Conservation (phyloP, 1,284 basidiomycete species). For the Ustilago cynodontis region DNA sequence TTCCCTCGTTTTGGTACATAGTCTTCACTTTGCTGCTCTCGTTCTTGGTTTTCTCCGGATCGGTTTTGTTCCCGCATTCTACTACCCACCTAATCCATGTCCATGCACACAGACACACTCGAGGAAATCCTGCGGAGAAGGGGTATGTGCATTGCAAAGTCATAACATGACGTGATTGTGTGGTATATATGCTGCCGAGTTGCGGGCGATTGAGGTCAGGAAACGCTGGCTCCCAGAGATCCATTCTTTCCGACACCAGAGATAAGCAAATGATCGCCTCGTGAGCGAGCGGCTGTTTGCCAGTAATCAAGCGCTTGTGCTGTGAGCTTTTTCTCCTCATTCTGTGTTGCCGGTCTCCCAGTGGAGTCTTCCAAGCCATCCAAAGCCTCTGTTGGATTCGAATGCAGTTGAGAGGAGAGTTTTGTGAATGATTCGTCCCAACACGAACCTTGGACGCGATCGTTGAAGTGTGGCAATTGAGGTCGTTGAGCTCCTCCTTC, state of each 20-base stretch:
- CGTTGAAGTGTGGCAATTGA: conserved; percentile 35
- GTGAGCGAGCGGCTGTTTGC: conserved; percentile 29
- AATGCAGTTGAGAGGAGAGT: neutral
- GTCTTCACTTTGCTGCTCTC: neutral
- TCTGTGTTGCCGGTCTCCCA: neutral
- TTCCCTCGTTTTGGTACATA: neutral
- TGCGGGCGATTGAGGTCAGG: neutral
- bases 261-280: conserved; percentile 47
- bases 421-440: conserved; percentile 27
- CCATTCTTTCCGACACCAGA: conserved; percentile 45
- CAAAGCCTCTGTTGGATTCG: neutral
- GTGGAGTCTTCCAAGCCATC: neutral
- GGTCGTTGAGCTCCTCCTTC: conserved; percentile 9
- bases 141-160: conserved; percentile 1
- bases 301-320: conserved; percentile 22
- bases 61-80: conserved; percentile 1
- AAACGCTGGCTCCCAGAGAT: conserved; percentile 20
- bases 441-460: conserved; percentile 30
- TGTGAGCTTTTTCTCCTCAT: neutral
- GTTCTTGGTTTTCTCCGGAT: neutral
- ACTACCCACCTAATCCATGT: conserved; percentile 7
- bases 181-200: neutral
- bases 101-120: conserved; percentile 1
- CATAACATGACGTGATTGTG: neutral
- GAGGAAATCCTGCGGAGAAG: neutral